phyloP scores from a whole-genome alignment of 2,329 filamentous ascomycete species.

The Rosellinia necatrix region DNA sequence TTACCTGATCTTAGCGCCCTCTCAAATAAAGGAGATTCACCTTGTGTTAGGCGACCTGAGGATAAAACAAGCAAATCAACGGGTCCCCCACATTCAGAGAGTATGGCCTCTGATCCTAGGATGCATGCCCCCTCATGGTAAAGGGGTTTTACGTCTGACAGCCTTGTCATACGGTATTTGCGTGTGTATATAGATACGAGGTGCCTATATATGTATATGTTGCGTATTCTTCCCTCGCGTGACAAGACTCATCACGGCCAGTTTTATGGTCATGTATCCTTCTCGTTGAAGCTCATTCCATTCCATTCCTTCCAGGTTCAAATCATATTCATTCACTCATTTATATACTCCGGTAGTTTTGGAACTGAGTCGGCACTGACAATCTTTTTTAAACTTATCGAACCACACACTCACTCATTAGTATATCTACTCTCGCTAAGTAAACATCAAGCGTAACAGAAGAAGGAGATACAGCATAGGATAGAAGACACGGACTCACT shows the following conservation, averaged over 20 bases:
- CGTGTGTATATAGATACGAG: neutral
- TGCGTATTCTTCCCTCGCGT: neutral
- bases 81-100: too few relatives aligned
- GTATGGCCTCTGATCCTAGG: too few relatives aligned
- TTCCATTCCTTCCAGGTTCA: neutral
- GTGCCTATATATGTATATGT: slow-evolving; percentile 13
- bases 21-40: too few relatives aligned
- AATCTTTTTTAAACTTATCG: neutral
- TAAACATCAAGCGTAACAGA: too few relatives aligned
- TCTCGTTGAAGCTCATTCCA: neutral
- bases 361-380: neutral
- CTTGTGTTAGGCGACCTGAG: too few relatives aligned
- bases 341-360: neutral
- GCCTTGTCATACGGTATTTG: neutral
- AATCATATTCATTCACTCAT: slow-evolving; percentile 2
- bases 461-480: too few relatives aligned
- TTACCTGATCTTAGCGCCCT: too few relatives aligned
- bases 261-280: neutral
- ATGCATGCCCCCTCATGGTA: neutral
- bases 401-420: neutral
- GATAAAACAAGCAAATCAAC: too few relatives aligned
- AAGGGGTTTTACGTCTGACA: neutral
- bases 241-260: neutral
- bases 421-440: neutral
- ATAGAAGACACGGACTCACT: too few relatives aligned